Conservation (phyloP, 768 basidiomycete species). For the Macrolepiota albuminosa region DNA sequence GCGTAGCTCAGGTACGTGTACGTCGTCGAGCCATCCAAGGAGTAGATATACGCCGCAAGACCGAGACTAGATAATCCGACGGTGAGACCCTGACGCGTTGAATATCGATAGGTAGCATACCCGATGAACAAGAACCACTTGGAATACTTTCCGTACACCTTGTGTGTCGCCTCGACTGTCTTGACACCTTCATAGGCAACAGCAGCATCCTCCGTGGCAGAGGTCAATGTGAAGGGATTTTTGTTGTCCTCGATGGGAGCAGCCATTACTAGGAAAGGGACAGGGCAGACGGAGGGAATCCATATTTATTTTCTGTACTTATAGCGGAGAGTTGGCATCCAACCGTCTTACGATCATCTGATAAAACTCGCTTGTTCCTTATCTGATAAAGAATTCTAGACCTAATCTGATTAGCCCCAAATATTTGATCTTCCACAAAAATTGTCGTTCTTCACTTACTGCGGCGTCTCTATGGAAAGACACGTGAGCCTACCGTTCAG, state of each 20-base stretch:
- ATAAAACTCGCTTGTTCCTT: constrained; percentile 16
- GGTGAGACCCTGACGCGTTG: neutral
- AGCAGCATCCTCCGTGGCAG: constrained; percentile 11
- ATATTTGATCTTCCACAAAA: neutral
- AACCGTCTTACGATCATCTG: constrained; percentile 14
- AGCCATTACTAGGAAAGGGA: constrained; percentile 9
- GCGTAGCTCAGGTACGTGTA: constrained; percentile 60
- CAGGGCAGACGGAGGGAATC: neutral
- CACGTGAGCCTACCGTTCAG: too few relatives aligned
- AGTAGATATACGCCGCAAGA: constrained; percentile 73
- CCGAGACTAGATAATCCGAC: constrained; percentile 47
- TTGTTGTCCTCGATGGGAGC: constrained; percentile 1
- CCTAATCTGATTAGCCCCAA: constrained; percentile 12
- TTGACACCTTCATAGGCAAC: constrained; percentile 37
- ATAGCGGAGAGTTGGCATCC: constrained; percentile 4
- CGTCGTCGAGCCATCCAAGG: constrained; percentile 67
- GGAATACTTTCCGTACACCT: constrained; percentile 47
- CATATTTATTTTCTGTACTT: constrained; percentile 1
- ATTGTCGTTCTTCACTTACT: too few relatives aligned
- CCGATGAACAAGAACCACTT: constrained; percentile 59
- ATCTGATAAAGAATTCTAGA: constrained; percentile 17
- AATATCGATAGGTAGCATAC: constrained; percentile 24
- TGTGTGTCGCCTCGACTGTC: constrained; percentile 46
- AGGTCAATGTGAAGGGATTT: neutral
- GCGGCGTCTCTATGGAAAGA: neutral